A percentile compares a stretch with the other conserved stretches of the same genome.
Conservation (phyloP, 1,139 yeast species). For the Wickerhamiella infanticola region DNA sequence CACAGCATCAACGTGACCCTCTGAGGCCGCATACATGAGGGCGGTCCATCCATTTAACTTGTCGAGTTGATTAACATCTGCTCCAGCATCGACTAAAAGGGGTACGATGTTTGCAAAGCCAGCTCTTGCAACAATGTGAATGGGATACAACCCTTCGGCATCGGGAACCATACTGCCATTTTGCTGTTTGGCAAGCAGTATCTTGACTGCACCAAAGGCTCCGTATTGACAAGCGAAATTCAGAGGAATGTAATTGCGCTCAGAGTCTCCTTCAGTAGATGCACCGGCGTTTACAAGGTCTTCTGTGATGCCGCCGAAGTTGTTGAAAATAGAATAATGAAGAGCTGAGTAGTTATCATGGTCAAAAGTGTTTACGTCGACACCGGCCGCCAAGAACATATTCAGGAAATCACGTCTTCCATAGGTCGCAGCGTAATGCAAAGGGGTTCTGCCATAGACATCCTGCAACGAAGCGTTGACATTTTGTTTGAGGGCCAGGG, state of each 20-base stretch:
- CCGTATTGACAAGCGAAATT: constrained; percentile 86
- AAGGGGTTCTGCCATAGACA: constrained; percentile 63
- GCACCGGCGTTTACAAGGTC: constrained; percentile 32
- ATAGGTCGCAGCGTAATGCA: constrained; percentile 64
- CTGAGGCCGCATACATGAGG: constrained; percentile 74
- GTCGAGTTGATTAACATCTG: constrained; percentile 66
- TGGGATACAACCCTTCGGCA: constrained; percentile 76
- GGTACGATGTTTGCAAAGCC: constrained; percentile 61
- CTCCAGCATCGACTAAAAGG: constrained; percentile 54
- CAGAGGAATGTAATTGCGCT: constrained; percentile 53
- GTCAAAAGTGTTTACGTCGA: constrained; percentile 26
- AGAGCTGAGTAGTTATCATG: constrained; percentile 46
- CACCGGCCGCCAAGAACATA: constrained; percentile 23
- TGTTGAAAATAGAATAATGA: constrained; percentile 58
- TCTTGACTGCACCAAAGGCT: constrained; percentile 51
- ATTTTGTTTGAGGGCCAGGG: constrained; percentile 21
- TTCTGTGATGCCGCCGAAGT: constrained; percentile 41
- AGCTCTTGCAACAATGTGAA: constrained; percentile 77
- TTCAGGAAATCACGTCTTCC: constrained; percentile 22
- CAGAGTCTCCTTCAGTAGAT: constrained; percentile 25
- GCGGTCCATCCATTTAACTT: constrained; percentile 91
- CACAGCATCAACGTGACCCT: constrained; percentile 64
- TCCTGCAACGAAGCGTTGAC: constrained; percentile 34
- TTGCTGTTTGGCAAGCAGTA: constrained; percentile 32
- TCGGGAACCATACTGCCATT: constrained; percentile 33